These are phyloP conservation scores for Sanghuangporus weigelae DNA, from an alignment of 1,284 basidiomycete species.

Conservation along the genomic window DNA sequence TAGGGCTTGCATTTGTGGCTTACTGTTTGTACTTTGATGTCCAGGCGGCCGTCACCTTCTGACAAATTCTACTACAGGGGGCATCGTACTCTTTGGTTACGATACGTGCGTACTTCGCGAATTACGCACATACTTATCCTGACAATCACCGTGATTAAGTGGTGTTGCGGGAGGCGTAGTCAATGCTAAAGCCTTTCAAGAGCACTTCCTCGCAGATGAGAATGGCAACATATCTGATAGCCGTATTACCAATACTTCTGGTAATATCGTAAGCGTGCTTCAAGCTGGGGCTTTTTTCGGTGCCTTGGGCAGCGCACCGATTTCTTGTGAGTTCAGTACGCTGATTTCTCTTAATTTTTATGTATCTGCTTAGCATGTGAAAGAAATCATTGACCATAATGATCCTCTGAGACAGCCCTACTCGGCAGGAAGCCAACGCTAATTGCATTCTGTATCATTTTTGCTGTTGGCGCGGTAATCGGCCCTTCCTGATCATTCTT, in stretches of 20 bases:
- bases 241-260: conserved; percentile 44
- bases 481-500: conserved; percentile 22
- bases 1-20: neutral
- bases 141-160: conserved; percentile 24
- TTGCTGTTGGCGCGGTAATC: conserved; percentile 60
- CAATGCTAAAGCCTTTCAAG: conserved; percentile 52
- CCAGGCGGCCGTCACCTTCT: neutral
- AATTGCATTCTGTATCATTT: conserved; percentile 54
- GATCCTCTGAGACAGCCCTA: conserved; percentile 31
- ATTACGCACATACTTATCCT: neutral
- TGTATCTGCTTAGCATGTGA: too few relatives aligned
- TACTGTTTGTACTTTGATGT: neutral
- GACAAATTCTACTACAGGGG: conserved; percentile 37
- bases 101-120: conserved; percentile 48
- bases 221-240: conserved; percentile 32
- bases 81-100: conserved; percentile 76
- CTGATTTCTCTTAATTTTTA: neutral
- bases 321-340: conserved; percentile 43
- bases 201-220: conserved; percentile 48
- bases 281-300: conserved; percentile 82
- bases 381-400: too few relatives aligned
- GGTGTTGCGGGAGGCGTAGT: conserved; percentile 65
- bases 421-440: conserved; percentile 55
- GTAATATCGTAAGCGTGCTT: conserved; percentile 69
- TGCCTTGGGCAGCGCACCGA: conserved; percentile 56